Evolutionary conservation across 1,139 yeast genomes (phyloP).

Genomic region (Scheffersomyces illinoinensis): DNA sequence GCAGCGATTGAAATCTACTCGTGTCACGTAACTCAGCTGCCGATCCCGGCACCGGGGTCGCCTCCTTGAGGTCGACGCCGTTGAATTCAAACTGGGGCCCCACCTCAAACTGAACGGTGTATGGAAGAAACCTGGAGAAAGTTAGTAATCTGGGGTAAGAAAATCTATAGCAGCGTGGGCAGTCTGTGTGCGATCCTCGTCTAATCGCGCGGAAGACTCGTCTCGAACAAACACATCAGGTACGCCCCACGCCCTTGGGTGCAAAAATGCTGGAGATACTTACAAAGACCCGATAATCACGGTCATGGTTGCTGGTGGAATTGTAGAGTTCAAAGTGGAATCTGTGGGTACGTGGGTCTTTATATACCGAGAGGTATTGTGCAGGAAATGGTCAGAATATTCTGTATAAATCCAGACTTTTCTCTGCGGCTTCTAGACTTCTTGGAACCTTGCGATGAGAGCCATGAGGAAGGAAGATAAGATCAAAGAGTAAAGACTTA

Average conservation of each 20-base stretch:
- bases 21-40: not conserved
- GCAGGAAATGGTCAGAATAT: not conserved
- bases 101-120: constrained; percentile 70
- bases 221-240: not conserved
- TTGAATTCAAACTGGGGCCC: constrained; percentile 14
- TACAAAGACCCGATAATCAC: constrained; percentile 63
- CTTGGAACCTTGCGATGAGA: not conserved
- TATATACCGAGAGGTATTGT: not conserved
- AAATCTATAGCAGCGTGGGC: not conserved
- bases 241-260: too few species aligned
- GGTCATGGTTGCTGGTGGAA: constrained; percentile 40
- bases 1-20: not conserved
- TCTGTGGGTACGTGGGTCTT: not conserved
- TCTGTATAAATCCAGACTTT: not conserved
- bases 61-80: not conserved
- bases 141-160: constrained; percentile 18
- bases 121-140: constrained; percentile 58
- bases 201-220: not conserved
- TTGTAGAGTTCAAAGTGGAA: not conserved
- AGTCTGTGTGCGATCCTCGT: not conserved
- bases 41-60: not conserved
- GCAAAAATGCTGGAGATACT: constrained; percentile 24
- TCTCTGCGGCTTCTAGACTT: not conserved
- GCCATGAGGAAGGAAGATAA: not conserved
- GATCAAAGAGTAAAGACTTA: too few species aligned